Evolutionary conservation across 1,139 yeast species (phyloP).

Genomic region (Pichia sp.): DNA sequence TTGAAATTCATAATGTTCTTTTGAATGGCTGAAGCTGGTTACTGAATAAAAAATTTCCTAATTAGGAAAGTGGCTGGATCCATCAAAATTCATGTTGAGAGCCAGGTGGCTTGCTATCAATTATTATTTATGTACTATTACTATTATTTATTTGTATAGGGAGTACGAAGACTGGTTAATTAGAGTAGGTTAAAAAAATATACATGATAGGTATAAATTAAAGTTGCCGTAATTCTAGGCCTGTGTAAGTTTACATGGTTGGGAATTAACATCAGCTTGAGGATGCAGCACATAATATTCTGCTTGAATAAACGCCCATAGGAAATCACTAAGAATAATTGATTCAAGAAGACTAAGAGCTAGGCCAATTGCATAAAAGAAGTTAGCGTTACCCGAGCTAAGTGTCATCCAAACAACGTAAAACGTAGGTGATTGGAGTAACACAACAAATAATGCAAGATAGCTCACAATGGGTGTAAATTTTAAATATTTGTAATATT

Average conservation of each 20-base stretch:
- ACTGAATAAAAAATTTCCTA: neutral
- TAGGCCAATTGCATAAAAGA: conserved; percentile 88
- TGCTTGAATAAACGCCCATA: conserved; percentile 71
- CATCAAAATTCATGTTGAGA: neutral
- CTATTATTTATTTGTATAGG: neutral
- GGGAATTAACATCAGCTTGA: conserved; percentile 22
- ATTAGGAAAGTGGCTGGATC: conserved; percentile 1
- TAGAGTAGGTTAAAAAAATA: neutral
- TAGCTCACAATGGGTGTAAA: conserved; percentile 25
- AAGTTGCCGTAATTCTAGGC: conserved; percentile 20
- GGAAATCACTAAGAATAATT: conserved; percentile 63
- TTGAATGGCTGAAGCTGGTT: neutral
- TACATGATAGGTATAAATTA: neutral
- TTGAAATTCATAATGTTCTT: too few relatives aligned
- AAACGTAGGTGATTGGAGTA: conserved; percentile 75
- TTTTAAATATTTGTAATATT: conserved; percentile 23
- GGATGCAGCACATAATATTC: conserved; percentile 50
- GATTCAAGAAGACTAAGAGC: conserved; percentile 73
- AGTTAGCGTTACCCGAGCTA: conserved; percentile 89
- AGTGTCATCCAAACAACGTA: conserved; percentile 91
- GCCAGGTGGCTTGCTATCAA: neutral
- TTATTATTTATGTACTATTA: neutral
- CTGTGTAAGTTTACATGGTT: conserved; percentile 39
- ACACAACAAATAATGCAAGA: conserved; percentile 23
- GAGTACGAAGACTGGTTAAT: too few relatives aligned